Conservation (phyloP, 2,329 filamentous ascomycete species). For the Fusarium coffeatum region DNA sequence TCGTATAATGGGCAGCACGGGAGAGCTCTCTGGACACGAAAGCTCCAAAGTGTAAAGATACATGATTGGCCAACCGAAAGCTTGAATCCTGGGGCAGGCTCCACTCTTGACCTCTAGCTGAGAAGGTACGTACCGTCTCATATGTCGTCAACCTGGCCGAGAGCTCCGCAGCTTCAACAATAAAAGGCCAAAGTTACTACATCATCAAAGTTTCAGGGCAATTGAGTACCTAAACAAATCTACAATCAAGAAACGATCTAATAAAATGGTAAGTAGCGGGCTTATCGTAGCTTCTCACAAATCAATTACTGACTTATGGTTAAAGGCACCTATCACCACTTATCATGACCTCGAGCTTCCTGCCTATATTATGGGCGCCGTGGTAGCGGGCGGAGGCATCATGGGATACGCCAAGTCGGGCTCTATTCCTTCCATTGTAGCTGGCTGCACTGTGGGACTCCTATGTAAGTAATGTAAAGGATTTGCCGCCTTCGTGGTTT, state of each 20-base stretch:
- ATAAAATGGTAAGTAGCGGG: slow-evolving; percentile 22
- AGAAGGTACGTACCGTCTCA: slow-evolving; percentile 7
- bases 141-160: slow-evolving; percentile 36
- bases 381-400: slow-evolving; percentile 88
- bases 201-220: background rate
- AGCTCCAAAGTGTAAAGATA: slow-evolving; percentile 48
- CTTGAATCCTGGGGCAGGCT: slow-evolving; percentile 21
- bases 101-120: slow-evolving; percentile 5
- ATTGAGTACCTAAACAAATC: background rate
- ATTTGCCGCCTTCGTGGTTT: background rate
- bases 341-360: slow-evolving; percentile 59
- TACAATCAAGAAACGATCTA: background rate
- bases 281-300: too few species aligned
- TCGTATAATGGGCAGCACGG: slow-evolving; percentile 20
- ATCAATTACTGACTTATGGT: slow-evolving; percentile 1
- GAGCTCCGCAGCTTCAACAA: slow-evolving; percentile 11
- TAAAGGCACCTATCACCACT: slow-evolving; percentile 25
- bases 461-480: slow-evolving; percentile 63
- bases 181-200: slow-evolving; percentile 2
- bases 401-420: slow-evolving; percentile 87
- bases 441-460: slow-evolving; percentile 83
- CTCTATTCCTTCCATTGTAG: slow-evolving; percentile 86
- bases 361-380: slow-evolving; percentile 80
- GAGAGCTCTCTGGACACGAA: slow-evolving; percentile 52
- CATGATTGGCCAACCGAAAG: slow-evolving; percentile 49